A percentile compares a stretch with the other conserved stretches of the same genome.
These are phyloP conservation scores for Botryosphaeria agaves DNA, from an alignment of 2,329 filamentous ascomycete species.

Conservation along the genomic window DNA sequence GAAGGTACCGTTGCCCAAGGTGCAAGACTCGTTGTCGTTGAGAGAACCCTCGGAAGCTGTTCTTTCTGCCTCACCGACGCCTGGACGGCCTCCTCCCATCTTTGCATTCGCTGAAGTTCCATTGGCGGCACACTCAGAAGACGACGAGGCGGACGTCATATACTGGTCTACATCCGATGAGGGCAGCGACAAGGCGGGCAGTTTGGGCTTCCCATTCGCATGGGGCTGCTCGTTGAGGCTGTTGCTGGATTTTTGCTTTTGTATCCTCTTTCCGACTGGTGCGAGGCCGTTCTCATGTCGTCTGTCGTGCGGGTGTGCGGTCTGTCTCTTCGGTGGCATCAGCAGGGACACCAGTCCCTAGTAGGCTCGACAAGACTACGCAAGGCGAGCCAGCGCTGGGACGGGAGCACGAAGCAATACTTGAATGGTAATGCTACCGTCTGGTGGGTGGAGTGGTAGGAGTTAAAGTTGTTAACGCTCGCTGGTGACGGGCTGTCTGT, in stretches of 20 bases:
- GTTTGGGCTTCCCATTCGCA: slow-evolving; percentile 21
- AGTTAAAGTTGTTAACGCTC: too few species aligned
- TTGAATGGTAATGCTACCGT: too few species aligned
- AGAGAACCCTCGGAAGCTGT: slow-evolving; percentile 25
- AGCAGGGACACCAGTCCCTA: slow-evolving; percentile 19
- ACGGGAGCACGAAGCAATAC: too few species aligned
- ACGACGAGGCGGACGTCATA: slow-evolving; percentile 16
- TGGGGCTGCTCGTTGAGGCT: slow-evolving; percentile 24
- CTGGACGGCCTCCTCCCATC: too few species aligned
- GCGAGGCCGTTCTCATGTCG: slow-evolving; percentile 80
- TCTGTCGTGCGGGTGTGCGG: slow-evolving; percentile 29
- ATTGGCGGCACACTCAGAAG: slow-evolving; percentile 10
- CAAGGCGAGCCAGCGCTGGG: slow-evolving; percentile 26
- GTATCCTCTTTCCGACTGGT: slow-evolving; percentile 54
- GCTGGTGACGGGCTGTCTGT: too few species aligned
- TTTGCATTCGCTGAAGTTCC: slow-evolving; percentile 2
- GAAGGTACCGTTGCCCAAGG: neutral
- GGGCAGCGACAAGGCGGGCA: slow-evolving; percentile 20
- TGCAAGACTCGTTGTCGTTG: slow-evolving; percentile 8
- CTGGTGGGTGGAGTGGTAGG: too few species aligned
- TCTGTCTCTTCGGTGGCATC: slow-evolving; percentile 30
- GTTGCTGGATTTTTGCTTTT: slow-evolving; percentile 28
- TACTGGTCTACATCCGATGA: slow-evolving; percentile 19
- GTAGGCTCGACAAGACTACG: slow-evolving; percentile 21
- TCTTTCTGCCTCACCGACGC: slow-evolving; percentile 14